Evolutionary conservation across 2,329 filamentous ascomycete species (phyloP).

Genomic region (Corinectria fuckeliana): DNA sequence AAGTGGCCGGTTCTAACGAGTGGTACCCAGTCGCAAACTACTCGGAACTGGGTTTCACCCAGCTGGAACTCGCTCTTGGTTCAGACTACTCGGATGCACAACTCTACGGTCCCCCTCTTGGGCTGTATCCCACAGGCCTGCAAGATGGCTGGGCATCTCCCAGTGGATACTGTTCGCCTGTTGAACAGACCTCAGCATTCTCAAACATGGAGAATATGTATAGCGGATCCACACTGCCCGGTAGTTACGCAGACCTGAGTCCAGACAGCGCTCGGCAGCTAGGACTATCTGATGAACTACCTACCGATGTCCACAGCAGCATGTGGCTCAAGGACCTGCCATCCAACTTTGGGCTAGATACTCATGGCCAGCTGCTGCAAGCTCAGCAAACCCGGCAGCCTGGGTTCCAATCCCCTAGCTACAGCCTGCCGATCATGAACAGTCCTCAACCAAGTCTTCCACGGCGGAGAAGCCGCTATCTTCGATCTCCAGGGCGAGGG

Average conservation of each 20-base stretch:
- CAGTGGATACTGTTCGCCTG: background rate
- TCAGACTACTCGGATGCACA: background rate
- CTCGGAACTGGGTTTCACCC: background rate
- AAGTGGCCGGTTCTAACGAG: background rate
- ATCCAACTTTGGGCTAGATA: background rate
- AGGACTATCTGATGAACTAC: background rate
- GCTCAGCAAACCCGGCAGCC: too few species aligned
- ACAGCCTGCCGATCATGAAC: background rate
- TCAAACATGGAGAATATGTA: background rate
- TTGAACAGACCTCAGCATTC: background rate
- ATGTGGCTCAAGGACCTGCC: background rate
- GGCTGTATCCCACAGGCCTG: background rate
- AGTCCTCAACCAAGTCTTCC: background rate
- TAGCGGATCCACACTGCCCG: background rate
- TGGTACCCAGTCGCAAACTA: background rate
- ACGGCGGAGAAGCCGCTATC: constrained; percentile 1
- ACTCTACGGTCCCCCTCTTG: background rate
- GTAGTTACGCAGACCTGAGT: background rate
- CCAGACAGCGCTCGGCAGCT: background rate
- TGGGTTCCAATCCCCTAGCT: background rate
- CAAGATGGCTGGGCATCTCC: background rate
- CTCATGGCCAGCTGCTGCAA: background rate
- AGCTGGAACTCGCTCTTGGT: background rate
- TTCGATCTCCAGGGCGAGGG: background rate
- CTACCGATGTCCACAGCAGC: background rate